Percentiles rank a stretch among this genome's conserved stretches.
Conservation (phyloP, 2,329 filamentous ascomycete species). For the Beauveria bassiana region DNA sequence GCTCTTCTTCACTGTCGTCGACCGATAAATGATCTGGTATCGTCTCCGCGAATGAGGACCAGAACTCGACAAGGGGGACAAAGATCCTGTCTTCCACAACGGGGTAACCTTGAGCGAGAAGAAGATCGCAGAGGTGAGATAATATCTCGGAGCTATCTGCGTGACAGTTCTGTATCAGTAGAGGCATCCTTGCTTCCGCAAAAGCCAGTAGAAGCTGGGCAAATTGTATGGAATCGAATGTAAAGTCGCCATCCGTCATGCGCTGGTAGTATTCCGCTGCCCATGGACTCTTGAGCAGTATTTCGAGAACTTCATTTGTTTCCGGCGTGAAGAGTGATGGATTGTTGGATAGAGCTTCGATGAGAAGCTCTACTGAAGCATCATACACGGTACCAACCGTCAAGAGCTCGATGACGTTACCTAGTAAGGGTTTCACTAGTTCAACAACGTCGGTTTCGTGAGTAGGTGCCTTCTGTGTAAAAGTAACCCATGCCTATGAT, state of each 20-base stretch:
- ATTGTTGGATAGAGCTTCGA: constrained; percentile 58
- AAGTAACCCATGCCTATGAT: constrained; percentile 62
- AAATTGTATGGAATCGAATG: constrained; percentile 58
- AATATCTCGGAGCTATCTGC: constrained; percentile 47
- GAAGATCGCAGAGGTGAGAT: constrained; percentile 53
- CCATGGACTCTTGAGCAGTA: constrained; percentile 55
- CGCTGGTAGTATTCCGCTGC: constrained; percentile 46
- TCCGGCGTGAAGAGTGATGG: constrained; percentile 52
- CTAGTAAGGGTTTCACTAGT: constrained; percentile 52
- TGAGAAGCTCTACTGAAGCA: constrained; percentile 54
- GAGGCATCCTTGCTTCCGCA: constrained; percentile 56
- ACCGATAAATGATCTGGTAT: constrained; percentile 40
- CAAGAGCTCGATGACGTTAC: constrained; percentile 53
- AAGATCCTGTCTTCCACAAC: constrained; percentile 70
- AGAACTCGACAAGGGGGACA: constrained; percentile 69
- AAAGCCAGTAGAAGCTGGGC: constrained; percentile 61
- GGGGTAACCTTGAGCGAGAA: constrained; percentile 58
- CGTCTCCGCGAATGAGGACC: constrained; percentile 68
- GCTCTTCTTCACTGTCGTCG: background rate
- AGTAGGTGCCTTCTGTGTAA: constrained; percentile 57
- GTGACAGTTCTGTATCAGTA: constrained; percentile 47
- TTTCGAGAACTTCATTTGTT: constrained; percentile 49
- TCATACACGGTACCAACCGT: constrained; percentile 50
- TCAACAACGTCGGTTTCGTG: constrained; percentile 49
- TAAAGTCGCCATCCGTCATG: constrained; percentile 52